A percentile compares a stretch with the other conserved stretches of the same genome.
These are phyloP conservation scores for Colletotrichum cuscutae DNA, from an alignment of 2,329 filamentous ascomycete genomes.

Conservation along the genomic window DNA sequence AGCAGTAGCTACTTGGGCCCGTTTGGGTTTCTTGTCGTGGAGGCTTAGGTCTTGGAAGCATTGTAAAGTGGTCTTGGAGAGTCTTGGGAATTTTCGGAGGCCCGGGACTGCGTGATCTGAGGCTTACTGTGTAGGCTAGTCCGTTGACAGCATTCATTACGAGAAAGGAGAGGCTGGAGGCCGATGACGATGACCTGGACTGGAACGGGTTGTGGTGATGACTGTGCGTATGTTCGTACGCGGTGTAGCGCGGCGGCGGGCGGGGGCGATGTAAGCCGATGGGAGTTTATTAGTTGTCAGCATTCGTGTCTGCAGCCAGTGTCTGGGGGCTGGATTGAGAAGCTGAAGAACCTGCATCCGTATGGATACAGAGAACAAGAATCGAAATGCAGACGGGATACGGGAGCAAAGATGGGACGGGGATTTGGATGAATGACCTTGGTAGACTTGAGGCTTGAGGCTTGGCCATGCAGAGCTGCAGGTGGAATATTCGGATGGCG, in stretches of 20 bases:
- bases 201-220: not conserved
- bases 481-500: slow-evolving; percentile 21
- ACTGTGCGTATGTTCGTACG: not conserved
- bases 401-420: slow-evolving; percentile 22
- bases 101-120: not conserved
- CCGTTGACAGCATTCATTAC: not conserved
- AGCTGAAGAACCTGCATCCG: not conserved
- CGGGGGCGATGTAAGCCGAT: not conserved
- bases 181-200: slow-evolving; percentile 13
- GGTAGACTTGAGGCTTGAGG: not conserved
- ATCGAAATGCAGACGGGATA: slow-evolving; percentile 1
- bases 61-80: slow-evolving; percentile 19
- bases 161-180: slow-evolving; percentile 17
- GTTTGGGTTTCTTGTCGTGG: not conserved
- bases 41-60: not conserved
- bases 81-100: slow-evolving; percentile 17
- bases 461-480: slow-evolving; percentile 2
- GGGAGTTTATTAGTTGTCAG: not conserved
- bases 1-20: not conserved
- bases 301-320: not conserved
- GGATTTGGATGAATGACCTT: not conserved
- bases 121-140: not conserved
- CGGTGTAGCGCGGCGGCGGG: not conserved
- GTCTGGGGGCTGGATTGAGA: not conserved
- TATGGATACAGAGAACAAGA: too few relatives aligned